phyloP scores from a whole-genome alignment of 2,329 filamentous ascomycete species.

The Alternaria gaisen region DNA sequence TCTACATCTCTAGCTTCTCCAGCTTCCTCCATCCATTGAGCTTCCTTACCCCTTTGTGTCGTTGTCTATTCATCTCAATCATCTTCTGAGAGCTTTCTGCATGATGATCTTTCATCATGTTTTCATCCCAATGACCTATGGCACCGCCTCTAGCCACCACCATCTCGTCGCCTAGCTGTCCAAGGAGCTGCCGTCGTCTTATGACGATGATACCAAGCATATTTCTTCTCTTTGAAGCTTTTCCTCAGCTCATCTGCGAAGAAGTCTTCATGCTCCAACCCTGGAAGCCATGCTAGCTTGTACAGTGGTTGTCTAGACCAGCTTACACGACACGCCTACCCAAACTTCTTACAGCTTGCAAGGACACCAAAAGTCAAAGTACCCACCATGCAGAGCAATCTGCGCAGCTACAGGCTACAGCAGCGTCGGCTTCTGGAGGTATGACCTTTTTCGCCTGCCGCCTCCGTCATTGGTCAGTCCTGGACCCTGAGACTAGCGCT shows the following conservation, averaged over 20 bases:
- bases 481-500: constrained; percentile 8
- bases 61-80: not conserved
- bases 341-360: not conserved
- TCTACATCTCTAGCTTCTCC: constrained; percentile 6
- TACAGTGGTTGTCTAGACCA: not conserved
- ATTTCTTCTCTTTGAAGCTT: not conserved
- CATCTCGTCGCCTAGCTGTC: not conserved
- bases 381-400: not conserved
- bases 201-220: not conserved
- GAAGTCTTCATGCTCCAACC: not conserved
- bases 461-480: constrained; percentile 21
- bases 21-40: not conserved
- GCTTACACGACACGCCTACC: not conserved
- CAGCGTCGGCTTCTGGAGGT: constrained; percentile 1
- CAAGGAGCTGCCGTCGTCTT: not conserved
- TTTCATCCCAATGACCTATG: not conserved
- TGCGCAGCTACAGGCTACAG: not conserved
- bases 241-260: not conserved
- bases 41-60: not conserved
- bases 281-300: not conserved
- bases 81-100: not conserved
- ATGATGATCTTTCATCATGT: too few species aligned
- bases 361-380: not conserved
- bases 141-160: not conserved
- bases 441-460: constrained; percentile 6